Evolutionary conservation across 2,329 filamentous ascomycete genomes (phyloP).

Genomic region (Myriosclerotinia duriaeana): DNA sequence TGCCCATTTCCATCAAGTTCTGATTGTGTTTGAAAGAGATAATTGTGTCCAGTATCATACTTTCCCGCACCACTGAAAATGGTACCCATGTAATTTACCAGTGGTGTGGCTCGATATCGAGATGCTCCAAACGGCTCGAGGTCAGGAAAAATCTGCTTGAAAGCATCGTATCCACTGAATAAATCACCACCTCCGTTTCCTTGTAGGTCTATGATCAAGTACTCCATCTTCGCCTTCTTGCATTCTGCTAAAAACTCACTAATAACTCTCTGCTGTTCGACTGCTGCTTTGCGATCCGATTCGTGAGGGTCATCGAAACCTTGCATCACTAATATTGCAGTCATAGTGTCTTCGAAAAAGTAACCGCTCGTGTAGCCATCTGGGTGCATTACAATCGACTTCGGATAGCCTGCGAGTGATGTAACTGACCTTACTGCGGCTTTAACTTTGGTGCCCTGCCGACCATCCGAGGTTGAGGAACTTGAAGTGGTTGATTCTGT

Average conservation of each 20-base stretch:
- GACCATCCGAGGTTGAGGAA: conserved; percentile 9
- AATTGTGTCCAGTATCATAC: conserved; percentile 4
- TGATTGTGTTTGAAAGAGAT: conserved; percentile 6
- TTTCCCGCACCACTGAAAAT: conserved; percentile 17
- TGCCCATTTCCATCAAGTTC: conserved; percentile 26
- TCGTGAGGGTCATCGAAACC: conserved; percentile 32
- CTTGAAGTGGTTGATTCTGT: conserved; percentile 7
- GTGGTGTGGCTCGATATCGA: conserved; percentile 30
- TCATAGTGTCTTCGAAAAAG: conserved; percentile 29
- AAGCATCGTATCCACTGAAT: conserved; percentile 49
- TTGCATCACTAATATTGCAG: conserved; percentile 30
- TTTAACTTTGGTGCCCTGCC: neutral
- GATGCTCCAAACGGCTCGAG: conserved; percentile 44
- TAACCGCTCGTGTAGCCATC: conserved; percentile 31
- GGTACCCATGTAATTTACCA: conserved; percentile 21
- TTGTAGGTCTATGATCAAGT: conserved; percentile 51
- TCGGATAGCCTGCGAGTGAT: conserved; percentile 27
- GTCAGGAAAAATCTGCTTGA: conserved; percentile 43
- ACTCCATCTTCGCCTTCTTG: conserved; percentile 19
- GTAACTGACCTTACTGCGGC: conserved; percentile 9
- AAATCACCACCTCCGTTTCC: conserved; percentile 59
- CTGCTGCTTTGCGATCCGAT: neutral
- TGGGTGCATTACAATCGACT: conserved; percentile 24
- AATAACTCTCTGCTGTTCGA: conserved; percentile 19
- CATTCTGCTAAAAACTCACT: conserved; percentile 17